Conservation (phyloP, 148 eudicot species). For the Suaeda aralocaspica region DNA sequence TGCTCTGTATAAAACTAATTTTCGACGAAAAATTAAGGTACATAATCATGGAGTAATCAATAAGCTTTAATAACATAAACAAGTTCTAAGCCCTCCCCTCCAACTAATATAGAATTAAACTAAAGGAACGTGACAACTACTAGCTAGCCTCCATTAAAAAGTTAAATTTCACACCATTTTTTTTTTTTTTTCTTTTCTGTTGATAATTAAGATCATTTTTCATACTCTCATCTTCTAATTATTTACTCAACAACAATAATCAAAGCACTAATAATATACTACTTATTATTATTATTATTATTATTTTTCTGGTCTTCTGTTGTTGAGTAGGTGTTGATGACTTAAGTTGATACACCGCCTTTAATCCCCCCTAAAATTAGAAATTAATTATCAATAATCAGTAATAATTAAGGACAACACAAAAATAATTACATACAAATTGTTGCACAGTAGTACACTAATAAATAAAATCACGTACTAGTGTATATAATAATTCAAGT, state of each 20-base stretch:
- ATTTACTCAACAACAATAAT: not conserved
- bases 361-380: conserved; percentile 8
- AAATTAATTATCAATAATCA: not conserved
- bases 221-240: too few relatives aligned
- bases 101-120: not conserved
- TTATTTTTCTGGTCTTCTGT: not conserved
- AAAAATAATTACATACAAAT: not conserved
- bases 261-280: not conserved
- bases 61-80: conserved; percentile 9
- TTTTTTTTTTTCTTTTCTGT: not conserved
- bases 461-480: not conserved
- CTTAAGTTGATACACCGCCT: not conserved
- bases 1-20: not conserved
- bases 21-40: not conserved
- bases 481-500: not conserved
- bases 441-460: not conserved
- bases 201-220: not conserved
- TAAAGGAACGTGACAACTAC: not conserved
- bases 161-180: not conserved
- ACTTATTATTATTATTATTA: not conserved
- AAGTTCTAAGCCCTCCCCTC: not conserved
- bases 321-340: not conserved
- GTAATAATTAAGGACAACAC: not conserved
- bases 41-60: not conserved
- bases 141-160: not conserved